These are phyloP conservation scores for Pugionium cornutum DNA, from an alignment of 345 rosid genomes.

Conservation along the genomic window DNA sequence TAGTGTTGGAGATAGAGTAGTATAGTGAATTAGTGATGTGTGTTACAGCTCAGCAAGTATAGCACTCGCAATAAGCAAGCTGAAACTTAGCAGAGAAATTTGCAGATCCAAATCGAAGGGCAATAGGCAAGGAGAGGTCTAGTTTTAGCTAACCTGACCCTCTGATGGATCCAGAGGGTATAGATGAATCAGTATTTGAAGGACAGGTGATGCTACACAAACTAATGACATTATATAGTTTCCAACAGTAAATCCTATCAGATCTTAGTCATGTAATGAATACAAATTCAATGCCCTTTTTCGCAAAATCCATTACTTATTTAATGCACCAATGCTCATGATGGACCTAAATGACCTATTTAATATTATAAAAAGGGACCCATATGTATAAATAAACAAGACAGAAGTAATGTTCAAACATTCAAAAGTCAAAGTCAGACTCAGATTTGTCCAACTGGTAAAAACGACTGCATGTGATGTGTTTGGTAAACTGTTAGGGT, in stretches of 20 bases:
- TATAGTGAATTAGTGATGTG: slow-evolving; percentile 15
- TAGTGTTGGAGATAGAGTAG: slow-evolving; percentile 8
- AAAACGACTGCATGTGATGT: slow-evolving; percentile 33
- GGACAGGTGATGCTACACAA: slow-evolving; percentile 42
- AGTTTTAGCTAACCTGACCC: slow-evolving; percentile 30
- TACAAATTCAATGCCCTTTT: slow-evolving; percentile 29
- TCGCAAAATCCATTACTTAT: slow-evolving; percentile 17
- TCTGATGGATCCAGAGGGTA: slow-evolving; percentile 37
- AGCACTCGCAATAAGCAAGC: slow-evolving; percentile 40
- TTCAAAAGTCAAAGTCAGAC: slow-evolving; percentile 40
- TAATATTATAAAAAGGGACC: background rate
- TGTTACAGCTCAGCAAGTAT: slow-evolving; percentile 36
- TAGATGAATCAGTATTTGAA: slow-evolving; percentile 38
- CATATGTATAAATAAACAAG: slow-evolving; percentile 30
- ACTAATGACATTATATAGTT: slow-evolving; percentile 29
- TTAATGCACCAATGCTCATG: slow-evolving; percentile 36
- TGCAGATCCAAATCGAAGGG: slow-evolving; percentile 39
- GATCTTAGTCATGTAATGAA: slow-evolving; percentile 31
- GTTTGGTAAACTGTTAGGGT: slow-evolving; percentile 30
- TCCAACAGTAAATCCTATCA: slow-evolving; percentile 37
- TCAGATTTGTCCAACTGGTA: slow-evolving; percentile 37
- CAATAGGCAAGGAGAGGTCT: slow-evolving; percentile 30
- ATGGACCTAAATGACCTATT: slow-evolving; percentile 36
- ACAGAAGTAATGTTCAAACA: slow-evolving; percentile 39
- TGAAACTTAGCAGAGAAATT: slow-evolving; percentile 28